Evolutionary conservation across 345 rosid species (phyloP), one percentile per base, ranked within the genome.

Genomic region (Brassica juncea): DNA sequence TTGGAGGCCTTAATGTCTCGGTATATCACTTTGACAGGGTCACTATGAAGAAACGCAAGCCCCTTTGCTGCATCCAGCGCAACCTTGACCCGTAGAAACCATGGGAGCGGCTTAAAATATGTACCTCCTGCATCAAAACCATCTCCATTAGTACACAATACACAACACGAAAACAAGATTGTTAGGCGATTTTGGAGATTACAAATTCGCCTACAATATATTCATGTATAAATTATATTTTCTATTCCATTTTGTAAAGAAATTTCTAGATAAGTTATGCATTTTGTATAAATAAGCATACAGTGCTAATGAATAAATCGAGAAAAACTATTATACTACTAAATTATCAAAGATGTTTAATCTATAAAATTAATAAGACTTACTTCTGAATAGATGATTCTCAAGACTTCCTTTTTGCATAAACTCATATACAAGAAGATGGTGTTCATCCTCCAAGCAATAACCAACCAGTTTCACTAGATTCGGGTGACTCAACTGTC

Each of bases 381-480:
- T 55, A 96, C 99, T 90, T 83, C 97, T 84, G 80, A 96, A 96
- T 12, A 96, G 73, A 82, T 96, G 98, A 80, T 96, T 91, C 81
- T 96, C 99, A 84, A 96, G 84, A 88, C 99, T 96, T 58, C 99
- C 97, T 58, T 89, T 89, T 21, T 93, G 88, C 99, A 93, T 91
- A 76, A 93, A 96, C 86, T 96, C 98, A 69, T 96, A 95, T 11
- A 95, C 97, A 47, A 95, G 87, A 73, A 95, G 93, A 67, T 94
- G 88, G 77, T 95, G 98, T 31, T 93, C 98, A 82, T 93, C 98
- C 78, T 95, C 99, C 61, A 93, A 84, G 87, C 98, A 93, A 72
- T 88, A 95, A 27, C 99, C 99, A 6, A 91, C 73, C 74, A 95
- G 83, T 85, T 88, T 95, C 69, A 93, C 99, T 4, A 95, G 94